Evolutionary conservation across 805 yeast species (phyloP).

Genomic region (Sugiyamaella qingdaonensis): DNA sequence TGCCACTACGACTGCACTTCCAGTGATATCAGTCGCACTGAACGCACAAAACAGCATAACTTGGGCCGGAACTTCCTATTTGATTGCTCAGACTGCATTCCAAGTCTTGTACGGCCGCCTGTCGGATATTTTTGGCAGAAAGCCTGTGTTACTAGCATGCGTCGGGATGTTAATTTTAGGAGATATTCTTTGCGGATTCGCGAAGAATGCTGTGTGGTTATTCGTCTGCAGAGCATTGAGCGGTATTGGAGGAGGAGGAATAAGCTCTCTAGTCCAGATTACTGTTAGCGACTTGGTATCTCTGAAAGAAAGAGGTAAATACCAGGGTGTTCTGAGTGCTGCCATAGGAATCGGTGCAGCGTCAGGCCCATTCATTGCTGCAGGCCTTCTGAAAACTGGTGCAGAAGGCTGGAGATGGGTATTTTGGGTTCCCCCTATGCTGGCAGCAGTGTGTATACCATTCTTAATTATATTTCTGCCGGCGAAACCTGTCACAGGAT

Average conservation of each 20-base stretch:
- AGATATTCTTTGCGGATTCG: conserved; percentile 49
- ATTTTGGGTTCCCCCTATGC: conserved; percentile 44
- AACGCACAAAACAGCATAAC: conserved; percentile 46
- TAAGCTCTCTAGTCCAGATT: conserved; percentile 47
- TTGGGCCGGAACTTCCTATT: conserved; percentile 56
- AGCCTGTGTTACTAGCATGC: conserved; percentile 48
- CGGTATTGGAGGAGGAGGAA: conserved; percentile 54
- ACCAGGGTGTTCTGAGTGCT: conserved; percentile 52
- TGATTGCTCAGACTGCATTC: conserved; percentile 48
- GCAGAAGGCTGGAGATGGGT: conserved; percentile 45
- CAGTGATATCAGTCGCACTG: conserved; percentile 45
- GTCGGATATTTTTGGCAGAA: conserved; percentile 53
- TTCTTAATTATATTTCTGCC: conserved; percentile 24
- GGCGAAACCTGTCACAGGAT: conserved; percentile 37
- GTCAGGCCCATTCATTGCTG: conserved; percentile 52
- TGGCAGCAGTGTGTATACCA: conserved; percentile 30
- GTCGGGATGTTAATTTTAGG: conserved; percentile 48
- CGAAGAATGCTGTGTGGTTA: conserved; percentile 37
- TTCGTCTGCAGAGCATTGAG: conserved; percentile 50
- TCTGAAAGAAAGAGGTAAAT: conserved; percentile 49
- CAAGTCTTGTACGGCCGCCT: conserved; percentile 58
- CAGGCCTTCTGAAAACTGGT: conserved; percentile 41
- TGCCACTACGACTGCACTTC: conserved; percentile 45
- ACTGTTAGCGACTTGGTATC: conserved; percentile 53
- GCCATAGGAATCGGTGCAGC: conserved; percentile 50